Evolutionary conservation across 1,139 yeast genomes (phyloP), one percentile per base, ranked within the genome.

Genomic region (Lipomyces yarrowii): DNA sequence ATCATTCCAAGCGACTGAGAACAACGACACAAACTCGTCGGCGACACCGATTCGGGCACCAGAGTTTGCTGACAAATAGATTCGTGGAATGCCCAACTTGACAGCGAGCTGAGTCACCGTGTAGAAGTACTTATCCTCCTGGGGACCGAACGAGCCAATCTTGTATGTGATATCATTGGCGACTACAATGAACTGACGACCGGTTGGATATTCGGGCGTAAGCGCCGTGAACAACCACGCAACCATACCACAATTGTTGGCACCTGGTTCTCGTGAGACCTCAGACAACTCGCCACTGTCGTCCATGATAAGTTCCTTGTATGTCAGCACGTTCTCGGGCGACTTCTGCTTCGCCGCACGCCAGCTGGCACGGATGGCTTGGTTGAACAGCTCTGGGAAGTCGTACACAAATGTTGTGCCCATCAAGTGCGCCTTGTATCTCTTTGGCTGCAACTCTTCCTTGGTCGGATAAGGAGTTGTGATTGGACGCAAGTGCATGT

Each of bases 41-140:
- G 99, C 99, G 78, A 94, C 87, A 76, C 99, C 99, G 72, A 94
- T 91, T 83, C 99, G 88, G 59, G 99, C 99, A 83, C 99, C 99
- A 68, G 98, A 92, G 84, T 94, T 94, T 55, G 99, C 99, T 72
- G 98, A 91, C 74, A 94, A 84, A 79, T 94, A 96, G 69, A 94
- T 86, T 81, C 99, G 85, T 76, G 99, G 99, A 73, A 96, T 87
- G 67, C 99, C 99, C 72, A 88, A 84, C 76, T 86, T 84, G 80
- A 97, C 87, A 35, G 98, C 98, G 72, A 88, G 84, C 74, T 91
- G 96, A 57, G 99, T 94, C 72, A 96, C 97, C 77, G 89, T 88
- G 82, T 90, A 86, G 84, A 94, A 94, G 82, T 88, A 94, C 67
- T 81, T 82, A 80, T 94, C 99, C 82, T 94, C 99, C 74, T 86